Base-by-base conservation (phyloP, 1,139 yeast species). In the Yamadazyma songkhlaensis region DNA sequence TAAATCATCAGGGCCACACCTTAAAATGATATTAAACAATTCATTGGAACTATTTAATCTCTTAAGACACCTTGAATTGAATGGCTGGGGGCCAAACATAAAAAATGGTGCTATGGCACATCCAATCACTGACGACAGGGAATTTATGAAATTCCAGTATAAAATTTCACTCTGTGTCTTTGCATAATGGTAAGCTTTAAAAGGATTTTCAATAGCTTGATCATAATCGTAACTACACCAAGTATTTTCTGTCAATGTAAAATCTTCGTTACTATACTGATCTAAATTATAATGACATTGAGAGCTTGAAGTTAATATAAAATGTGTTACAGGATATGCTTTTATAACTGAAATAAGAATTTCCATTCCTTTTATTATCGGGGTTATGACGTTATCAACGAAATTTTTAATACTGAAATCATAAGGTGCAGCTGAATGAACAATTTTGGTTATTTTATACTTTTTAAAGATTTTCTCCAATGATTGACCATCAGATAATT, bases 161-260 rank as follows among this genome's bases (percentile, higher is more conserved):
- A 69, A 64, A 43, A 50, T 52, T 49, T 77, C 83, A 13, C 81
- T 78, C 40, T 66, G 63, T 64, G 64, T 72, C 54, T 78, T 78
- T 11, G 43, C 37, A 37, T 39, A 46, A 41, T 45, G 45, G 35
- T 42, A 39, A 6, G 51, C 81, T 22, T 40, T 38, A 9, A 44
- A 37, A 5, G 61, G 56, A 42, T 57, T 50, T 14, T 44, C 38
- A 32, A 50, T 51, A 34, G 63, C 63, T 41, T 51, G 54, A 34
- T 63, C 66, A 54, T 62, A 55, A 11, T 62, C 53, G 29, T 64
- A 59, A 29, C 57, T 57, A 44, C 67, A 67, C 76, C 77, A 73
- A 6, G 57, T 43, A 4, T 54, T 47, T 46, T 71, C 77, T 34
- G 46, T 51, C 17, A 50, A 38, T 9, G 38, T 42, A n/a, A 43